Percentiles rank a stretch among this genome's conserved stretches.
Evolutionary conservation across 1,284 basidiomycete genomes (phyloP).

Genomic region (Boletus smithii): DNA sequence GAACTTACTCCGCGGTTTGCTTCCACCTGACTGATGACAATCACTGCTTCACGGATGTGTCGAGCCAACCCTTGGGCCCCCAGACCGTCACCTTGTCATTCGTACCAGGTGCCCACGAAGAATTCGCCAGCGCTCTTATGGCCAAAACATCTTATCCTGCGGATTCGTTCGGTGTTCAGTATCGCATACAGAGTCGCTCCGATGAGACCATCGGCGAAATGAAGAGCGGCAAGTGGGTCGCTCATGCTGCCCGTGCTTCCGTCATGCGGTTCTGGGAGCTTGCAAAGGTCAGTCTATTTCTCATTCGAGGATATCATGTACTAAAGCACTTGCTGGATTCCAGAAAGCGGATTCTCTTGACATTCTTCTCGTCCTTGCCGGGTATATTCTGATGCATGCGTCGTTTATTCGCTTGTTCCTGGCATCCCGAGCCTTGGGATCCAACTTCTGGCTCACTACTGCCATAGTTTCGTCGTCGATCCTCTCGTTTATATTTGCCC

Average conservation of each 20-base stretch:
- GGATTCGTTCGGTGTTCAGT: slow-evolving; percentile 42
- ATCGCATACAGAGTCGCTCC: slow-evolving; percentile 39
- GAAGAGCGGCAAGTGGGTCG: slow-evolving; percentile 80
- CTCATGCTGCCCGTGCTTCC: slow-evolving; percentile 79
- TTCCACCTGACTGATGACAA: slow-evolving; percentile 28
- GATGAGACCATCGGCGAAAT: slow-evolving; percentile 58
- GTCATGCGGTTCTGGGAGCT: slow-evolving; percentile 85
- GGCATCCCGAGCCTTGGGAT: slow-evolving; percentile 83
- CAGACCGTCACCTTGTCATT: slow-evolving; percentile 62
- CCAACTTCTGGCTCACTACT: slow-evolving; percentile 85
- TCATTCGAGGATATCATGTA: neutral
- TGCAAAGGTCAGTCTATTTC: slow-evolving; percentile 57
- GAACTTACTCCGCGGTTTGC: slow-evolving; percentile 37
- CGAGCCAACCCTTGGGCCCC: slow-evolving; percentile 35
- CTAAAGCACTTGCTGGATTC: slow-evolving; percentile 9
- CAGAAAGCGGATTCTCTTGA: slow-evolving; percentile 94
- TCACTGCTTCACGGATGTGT: slow-evolving; percentile 43
- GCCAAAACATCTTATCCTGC: slow-evolving; percentile 33
- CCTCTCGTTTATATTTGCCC: slow-evolving; percentile 84
- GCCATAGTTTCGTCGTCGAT: slow-evolving; percentile 84
- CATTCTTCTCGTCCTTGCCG: slow-evolving; percentile 92
- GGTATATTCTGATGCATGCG: slow-evolving; percentile 94
- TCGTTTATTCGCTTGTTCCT: slow-evolving; percentile 91
- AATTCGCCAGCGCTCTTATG: slow-evolving; percentile 48
- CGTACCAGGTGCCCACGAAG: slow-evolving; percentile 45